These are phyloP conservation scores for Gelatoporia subvermispora DNA, from an alignment of 768 basidiomycete species.

Conservation along the genomic window DNA sequence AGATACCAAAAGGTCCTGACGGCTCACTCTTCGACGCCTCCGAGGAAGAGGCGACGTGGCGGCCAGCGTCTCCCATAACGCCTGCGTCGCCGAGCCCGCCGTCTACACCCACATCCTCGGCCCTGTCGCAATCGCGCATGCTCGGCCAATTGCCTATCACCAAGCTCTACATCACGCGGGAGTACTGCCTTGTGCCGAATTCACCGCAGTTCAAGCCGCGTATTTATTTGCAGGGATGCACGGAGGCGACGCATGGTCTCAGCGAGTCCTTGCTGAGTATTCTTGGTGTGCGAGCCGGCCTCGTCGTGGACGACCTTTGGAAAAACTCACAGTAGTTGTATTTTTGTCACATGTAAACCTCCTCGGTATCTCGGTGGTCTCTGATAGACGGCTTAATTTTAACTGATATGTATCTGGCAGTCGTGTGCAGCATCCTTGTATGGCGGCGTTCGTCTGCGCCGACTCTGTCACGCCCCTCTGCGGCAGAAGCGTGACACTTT, in stretches of 20 bases:
- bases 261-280: constrained; percentile 45
- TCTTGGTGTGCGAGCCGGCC: constrained; percentile 38
- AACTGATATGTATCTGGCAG: no score
- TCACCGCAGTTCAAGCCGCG: constrained; percentile 16
- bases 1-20: not conserved
- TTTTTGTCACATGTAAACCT: not conserved
- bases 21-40: constrained; percentile 7
- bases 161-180: constrained; percentile 13
- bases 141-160: not conserved
- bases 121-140: constrained; percentile 9
- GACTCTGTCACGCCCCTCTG: no score
- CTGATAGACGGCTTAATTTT: not conserved
- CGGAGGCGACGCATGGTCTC: constrained; percentile 34
- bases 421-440: no score
- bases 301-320: constrained; percentile 36
- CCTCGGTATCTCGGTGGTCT: no score
- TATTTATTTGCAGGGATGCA: constrained; percentile 33
- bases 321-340: not conserved
- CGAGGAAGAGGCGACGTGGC: constrained; percentile 2
- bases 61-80: constrained; percentile 2
- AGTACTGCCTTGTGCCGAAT: constrained; percentile 13
- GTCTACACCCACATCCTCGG: constrained; percentile 11
- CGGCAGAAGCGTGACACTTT: no score
- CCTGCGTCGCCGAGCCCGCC: constrained; percentile 11
- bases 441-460: no score